Percentiles rank a stretch among this genome's conserved stretches.
Conservation (phyloP, 495 filamentous ascomycete species). For the Aspergillus sclerotiicarbonarius region DNA sequence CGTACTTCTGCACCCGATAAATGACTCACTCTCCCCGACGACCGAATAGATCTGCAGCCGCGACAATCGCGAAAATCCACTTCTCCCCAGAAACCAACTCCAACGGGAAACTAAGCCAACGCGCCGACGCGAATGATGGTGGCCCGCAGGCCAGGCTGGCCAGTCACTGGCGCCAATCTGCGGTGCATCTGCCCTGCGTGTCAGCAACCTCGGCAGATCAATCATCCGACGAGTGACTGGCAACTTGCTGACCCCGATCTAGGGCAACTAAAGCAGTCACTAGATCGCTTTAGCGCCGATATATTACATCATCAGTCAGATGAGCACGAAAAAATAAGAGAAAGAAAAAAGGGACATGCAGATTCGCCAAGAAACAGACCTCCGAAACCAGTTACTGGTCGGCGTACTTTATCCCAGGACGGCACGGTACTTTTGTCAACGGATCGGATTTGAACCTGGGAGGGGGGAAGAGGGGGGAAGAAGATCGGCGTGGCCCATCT, state of each 20-base stretch:
- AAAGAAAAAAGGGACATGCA: neutral
- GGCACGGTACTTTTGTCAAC: neutral
- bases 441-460: neutral
- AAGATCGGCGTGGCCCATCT: neutral
- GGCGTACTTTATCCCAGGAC: neutral
- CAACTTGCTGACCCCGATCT: no score
- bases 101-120: neutral
- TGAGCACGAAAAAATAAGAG: neutral
- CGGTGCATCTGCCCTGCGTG: neutral
- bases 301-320: neutral
- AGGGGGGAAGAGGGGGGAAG: neutral
- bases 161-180: neutral
- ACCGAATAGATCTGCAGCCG: neutral
- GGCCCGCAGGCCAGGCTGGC: neutral
- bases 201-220: neutral
- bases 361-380: neutral
- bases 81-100: neutral
- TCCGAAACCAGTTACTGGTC: neutral
- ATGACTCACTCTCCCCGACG: neutral
- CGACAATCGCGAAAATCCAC: conserved; percentile 1
- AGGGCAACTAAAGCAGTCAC: neutral
- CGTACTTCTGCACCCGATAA: no score
- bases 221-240: neutral
- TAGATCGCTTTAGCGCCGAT: neutral
- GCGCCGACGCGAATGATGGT: neutral